Evolutionary conservation across 2,329 filamentous ascomycete genomes (phyloP).

Genomic region (Penicillium italicum): DNA sequence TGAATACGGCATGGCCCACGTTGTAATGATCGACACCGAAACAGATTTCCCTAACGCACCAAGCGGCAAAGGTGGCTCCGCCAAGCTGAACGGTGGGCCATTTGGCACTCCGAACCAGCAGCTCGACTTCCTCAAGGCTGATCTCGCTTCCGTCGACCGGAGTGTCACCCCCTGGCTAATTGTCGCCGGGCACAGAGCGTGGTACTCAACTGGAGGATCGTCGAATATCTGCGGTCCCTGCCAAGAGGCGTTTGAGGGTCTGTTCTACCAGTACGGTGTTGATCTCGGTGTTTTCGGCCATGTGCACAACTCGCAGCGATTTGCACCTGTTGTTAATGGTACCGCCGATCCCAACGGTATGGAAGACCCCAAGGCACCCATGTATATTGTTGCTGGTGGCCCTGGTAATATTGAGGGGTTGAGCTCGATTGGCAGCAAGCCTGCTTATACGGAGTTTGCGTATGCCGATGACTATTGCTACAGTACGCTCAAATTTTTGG

Average conservation of each 20-base stretch:
- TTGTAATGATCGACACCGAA: conserved; percentile 56
- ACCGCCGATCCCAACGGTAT: conserved; percentile 45
- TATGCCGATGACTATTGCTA: conserved; percentile 50
- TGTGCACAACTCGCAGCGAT: conserved; percentile 57
- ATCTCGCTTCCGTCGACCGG: conserved; percentile 56
- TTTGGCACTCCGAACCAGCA: conserved; percentile 52
- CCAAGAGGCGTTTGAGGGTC: conserved; percentile 52
- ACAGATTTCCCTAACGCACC: conserved; percentile 55
- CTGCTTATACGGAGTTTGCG: conserved; percentile 40
- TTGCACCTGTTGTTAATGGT: conserved; percentile 34
- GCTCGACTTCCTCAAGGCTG: conserved; percentile 53
- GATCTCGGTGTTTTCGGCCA: conserved; percentile 57
- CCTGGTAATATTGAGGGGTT: conserved; percentile 57
- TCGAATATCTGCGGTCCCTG: conserved; percentile 45
- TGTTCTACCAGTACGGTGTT: conserved; percentile 56
- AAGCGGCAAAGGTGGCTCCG: conserved; percentile 42
- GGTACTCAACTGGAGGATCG: conserved; percentile 43
- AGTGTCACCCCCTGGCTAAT: conserved; percentile 54
- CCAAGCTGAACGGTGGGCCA: conserved; percentile 47
- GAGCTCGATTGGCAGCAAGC: conserved; percentile 42
- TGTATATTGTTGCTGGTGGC: conserved; percentile 56
- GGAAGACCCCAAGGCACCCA: conserved; percentile 52
- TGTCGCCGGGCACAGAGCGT: conserved; percentile 46
- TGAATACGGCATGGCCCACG: conserved; percentile 57
- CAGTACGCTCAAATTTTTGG: conserved; percentile 47